phyloP scores from a whole-genome alignment of 1,284 basidiomycete genomes.

The Cutaneotrichosporon dermatis region DNA sequence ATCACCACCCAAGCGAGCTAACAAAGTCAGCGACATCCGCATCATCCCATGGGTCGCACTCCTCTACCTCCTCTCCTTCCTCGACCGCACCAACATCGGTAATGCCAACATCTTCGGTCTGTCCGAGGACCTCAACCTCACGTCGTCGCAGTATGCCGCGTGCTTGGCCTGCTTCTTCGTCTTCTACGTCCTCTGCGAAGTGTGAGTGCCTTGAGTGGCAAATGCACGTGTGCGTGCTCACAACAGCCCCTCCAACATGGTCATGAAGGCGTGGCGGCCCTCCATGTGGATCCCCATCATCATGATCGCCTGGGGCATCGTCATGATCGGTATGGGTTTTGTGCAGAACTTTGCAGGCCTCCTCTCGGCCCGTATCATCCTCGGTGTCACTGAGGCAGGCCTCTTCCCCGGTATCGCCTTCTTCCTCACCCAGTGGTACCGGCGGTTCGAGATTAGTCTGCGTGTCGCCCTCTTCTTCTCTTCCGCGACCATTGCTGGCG shows the following conservation, averaged over 20 bases:
- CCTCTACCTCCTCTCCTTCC: constrained; percentile 63
- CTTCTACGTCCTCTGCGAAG: constrained; percentile 33
- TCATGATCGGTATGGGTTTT: constrained; percentile 49
- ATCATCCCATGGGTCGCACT: constrained; percentile 48
- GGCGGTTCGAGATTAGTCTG: constrained; percentile 36
- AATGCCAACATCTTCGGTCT: constrained; percentile 32
- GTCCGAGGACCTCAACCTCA: constrained; percentile 23
- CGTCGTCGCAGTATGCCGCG: constrained; percentile 29
- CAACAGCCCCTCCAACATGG: constrained; percentile 56
- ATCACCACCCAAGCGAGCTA: background rate
- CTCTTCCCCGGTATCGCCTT: constrained; percentile 42
- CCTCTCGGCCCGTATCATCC: constrained; percentile 36
- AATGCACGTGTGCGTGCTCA: too few relatives aligned
- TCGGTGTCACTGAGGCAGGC: constrained; percentile 37
- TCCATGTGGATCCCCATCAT: constrained; percentile 33
- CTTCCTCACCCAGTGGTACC: constrained; percentile 44
- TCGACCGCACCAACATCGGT: constrained; percentile 75
- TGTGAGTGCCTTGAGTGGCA: background rate
- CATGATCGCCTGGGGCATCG: constrained; percentile 46
- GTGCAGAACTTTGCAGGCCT: constrained; percentile 44
- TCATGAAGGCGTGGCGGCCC: constrained; percentile 42
- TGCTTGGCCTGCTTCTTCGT: constrained; percentile 37
- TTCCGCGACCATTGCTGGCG: constrained; percentile 44
- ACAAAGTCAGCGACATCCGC: constrained; percentile 20
- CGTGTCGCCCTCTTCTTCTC: constrained; percentile 43